phyloP scores from a whole-genome alignment of 106 monocot genomes.

The Dactylorhiza incarnata region DNA sequence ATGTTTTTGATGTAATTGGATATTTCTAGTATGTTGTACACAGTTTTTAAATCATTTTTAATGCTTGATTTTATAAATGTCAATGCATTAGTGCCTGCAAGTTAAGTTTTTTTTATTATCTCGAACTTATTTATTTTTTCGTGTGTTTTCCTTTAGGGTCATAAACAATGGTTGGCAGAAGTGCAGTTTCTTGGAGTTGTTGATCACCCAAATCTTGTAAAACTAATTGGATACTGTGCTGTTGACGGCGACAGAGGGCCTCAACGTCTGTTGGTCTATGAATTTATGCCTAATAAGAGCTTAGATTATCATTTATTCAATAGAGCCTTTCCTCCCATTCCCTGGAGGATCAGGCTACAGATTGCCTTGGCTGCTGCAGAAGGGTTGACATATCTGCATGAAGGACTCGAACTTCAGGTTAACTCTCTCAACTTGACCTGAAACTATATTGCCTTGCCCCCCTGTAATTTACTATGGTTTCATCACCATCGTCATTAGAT shows the following conservation, averaged over 20 bases:
- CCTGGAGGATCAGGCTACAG: conserved; percentile 53
- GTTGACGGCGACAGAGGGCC: conserved; percentile 55
- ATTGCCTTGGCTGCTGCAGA: conserved; percentile 60
- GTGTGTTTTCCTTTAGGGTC: conserved; percentile 34
- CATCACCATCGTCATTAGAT: no score
- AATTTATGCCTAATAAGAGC: conserved; percentile 69
- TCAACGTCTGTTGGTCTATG: conserved; percentile 63
- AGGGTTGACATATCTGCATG: conserved; percentile 67
- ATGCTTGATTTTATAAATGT: neutral
- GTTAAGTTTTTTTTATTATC: neutral
- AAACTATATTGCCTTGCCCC: neutral
- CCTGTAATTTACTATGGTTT: no score
- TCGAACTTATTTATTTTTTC: neutral
- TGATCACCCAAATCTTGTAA: conserved; percentile 80
- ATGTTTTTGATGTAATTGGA: neutral
- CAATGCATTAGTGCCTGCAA: neutral
- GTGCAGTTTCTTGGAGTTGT: conserved; percentile 75
- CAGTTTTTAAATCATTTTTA: neutral
- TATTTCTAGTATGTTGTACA: neutral
- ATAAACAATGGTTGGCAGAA: conserved; percentile 84
- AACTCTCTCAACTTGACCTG: neutral
- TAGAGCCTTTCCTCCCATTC: conserved; percentile 28
- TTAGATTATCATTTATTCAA: conserved; percentile 79
- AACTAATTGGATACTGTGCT: conserved; percentile 78
- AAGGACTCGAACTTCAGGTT: conserved; percentile 73